A percentile compares a stretch with the other conserved stretches of the same genome.
These are phyloP conservation scores for Ramichloridium luteum DNA, from an alignment of 2,329 filamentous ascomycete genomes.

Conservation along the genomic window DNA sequence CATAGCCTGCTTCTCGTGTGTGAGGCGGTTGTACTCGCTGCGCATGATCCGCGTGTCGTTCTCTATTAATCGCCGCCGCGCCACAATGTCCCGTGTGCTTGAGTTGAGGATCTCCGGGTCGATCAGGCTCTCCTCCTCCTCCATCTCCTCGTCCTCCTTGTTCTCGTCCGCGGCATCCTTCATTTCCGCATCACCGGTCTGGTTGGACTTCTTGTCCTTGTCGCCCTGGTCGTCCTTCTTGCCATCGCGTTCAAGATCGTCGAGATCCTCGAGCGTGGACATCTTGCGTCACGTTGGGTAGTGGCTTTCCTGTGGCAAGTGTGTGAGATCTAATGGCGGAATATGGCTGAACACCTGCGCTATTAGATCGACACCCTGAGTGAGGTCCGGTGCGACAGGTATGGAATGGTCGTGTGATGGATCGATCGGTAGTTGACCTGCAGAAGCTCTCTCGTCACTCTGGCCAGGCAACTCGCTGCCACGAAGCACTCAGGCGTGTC, in stretches of 20 bases:
- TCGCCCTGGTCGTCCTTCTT: conserved; percentile 50
- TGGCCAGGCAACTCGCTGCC: no score
- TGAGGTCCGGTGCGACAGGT: no score
- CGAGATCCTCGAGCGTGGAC: conserved; percentile 86
- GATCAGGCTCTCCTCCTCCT: conserved; percentile 65
- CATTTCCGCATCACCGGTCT: conserved; percentile 72
- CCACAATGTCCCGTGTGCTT: conserved; percentile 88
- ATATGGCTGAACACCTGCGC: no score
- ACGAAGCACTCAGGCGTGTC: no score
- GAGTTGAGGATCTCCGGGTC: conserved; percentile 89
- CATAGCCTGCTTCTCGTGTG: conserved; percentile 93
- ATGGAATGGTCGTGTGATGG: no score
- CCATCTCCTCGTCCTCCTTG: conserved; percentile 47
- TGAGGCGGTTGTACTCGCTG: conserved; percentile 87
- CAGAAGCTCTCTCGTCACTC: no score
- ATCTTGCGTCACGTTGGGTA: no score
- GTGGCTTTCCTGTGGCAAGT: no score
- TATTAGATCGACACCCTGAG: no score
- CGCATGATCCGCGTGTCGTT: conserved; percentile 98
- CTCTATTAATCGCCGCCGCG: conserved; percentile 80
- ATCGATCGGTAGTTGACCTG: no score
- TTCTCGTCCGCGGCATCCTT: conserved; percentile 59
- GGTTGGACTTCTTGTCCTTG: conserved; percentile 45
- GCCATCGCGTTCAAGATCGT: conserved; percentile 71
- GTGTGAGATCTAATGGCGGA: no score